Evolutionary conservation across 495 filamentous ascomycete genomes (phyloP).

Genomic region (Aspergillus sclerotiicarbonarius): DNA sequence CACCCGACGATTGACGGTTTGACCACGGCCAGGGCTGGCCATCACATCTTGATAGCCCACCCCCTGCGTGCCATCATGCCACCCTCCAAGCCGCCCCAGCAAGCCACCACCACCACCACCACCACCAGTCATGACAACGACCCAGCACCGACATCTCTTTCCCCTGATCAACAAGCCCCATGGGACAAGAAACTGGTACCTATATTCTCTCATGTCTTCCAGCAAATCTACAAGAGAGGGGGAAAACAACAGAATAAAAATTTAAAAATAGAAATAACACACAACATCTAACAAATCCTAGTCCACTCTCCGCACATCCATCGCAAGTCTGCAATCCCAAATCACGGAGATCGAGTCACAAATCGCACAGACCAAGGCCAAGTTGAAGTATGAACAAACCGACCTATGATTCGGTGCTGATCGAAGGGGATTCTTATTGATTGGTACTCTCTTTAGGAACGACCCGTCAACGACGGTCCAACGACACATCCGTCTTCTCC

Average conservation of each 20-base stretch:
- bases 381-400: conserved; percentile 36
- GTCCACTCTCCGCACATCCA: conserved; percentile 32
- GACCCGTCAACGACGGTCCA: conserved; percentile 51
- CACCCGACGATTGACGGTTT: too few species aligned
- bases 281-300: conserved; percentile 11
- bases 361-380: conserved; percentile 27
- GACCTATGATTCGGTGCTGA: background rate
- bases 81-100: background rate
- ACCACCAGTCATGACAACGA: conserved; percentile 1
- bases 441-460: conserved; percentile 16
- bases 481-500: conserved; percentile 64
- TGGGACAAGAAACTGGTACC: conserved; percentile 24
- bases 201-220: too few species aligned
- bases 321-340: conserved; percentile 36
- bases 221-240: background rate
- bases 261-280: background rate
- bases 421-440: background rate
- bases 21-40: too few species aligned
- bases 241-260: background rate
- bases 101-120: background rate
- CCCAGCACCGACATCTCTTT: background rate
- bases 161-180: conserved; percentile 10
- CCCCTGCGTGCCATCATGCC: background rate
- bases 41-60: background rate
- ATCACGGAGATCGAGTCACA: conserved; percentile 29